Percentiles rank a stretch among this genome's conserved stretches.
phyloP scores from a whole-genome alignment of 2,329 filamentous ascomycete genomes.

The Pseudocercospora eumusae region DNA sequence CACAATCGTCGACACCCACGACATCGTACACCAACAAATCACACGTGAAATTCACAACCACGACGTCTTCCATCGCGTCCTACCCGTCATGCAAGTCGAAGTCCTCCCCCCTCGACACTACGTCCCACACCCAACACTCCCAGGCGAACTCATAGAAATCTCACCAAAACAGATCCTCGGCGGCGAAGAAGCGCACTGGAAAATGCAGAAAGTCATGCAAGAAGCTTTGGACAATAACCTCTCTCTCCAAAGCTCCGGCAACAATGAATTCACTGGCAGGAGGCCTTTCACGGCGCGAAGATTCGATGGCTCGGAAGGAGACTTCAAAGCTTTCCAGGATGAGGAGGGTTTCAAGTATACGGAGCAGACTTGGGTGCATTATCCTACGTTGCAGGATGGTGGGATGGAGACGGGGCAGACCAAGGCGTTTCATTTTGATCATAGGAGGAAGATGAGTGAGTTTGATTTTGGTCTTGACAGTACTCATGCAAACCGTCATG shows the following conservation, averaged over 20 bases:
- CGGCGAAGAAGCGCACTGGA: slow-evolving; percentile 22
- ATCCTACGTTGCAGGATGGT: slow-evolving; percentile 44
- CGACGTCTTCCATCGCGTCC: slow-evolving; percentile 54
- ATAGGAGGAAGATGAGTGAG: not conserved
- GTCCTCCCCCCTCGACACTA: slow-evolving; percentile 57
- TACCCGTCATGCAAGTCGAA: slow-evolving; percentile 57
- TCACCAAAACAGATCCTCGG: slow-evolving; percentile 41
- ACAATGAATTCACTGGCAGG: slow-evolving; percentile 13
- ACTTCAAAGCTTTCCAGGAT: slow-evolving; percentile 39
- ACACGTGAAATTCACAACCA: slow-evolving; percentile 58
- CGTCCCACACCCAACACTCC: slow-evolving; percentile 40
- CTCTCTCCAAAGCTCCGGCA: slow-evolving; percentile 15
- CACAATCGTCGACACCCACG: slow-evolving; percentile 47
- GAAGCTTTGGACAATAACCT: slow-evolving; percentile 37
- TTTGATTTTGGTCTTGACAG: slow-evolving; percentile 3
- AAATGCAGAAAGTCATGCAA: slow-evolving; percentile 39
- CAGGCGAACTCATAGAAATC: slow-evolving; percentile 48
- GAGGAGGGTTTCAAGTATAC: slow-evolving; percentile 46
- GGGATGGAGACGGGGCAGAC: slow-evolving; percentile 41
- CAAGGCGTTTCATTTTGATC: slow-evolving; percentile 35
- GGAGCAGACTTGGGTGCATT: slow-evolving; percentile 51
- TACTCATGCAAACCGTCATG: not conserved
- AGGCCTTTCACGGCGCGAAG: slow-evolving; percentile 40
- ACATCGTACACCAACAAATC: slow-evolving; percentile 52
- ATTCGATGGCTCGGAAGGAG: slow-evolving; percentile 45